A percentile compares a stretch with the other conserved stretches of the same genome.
phyloP scores from a whole-genome alignment of 352 stramenopile genomes.

The Phytophthora sojae region DNA sequence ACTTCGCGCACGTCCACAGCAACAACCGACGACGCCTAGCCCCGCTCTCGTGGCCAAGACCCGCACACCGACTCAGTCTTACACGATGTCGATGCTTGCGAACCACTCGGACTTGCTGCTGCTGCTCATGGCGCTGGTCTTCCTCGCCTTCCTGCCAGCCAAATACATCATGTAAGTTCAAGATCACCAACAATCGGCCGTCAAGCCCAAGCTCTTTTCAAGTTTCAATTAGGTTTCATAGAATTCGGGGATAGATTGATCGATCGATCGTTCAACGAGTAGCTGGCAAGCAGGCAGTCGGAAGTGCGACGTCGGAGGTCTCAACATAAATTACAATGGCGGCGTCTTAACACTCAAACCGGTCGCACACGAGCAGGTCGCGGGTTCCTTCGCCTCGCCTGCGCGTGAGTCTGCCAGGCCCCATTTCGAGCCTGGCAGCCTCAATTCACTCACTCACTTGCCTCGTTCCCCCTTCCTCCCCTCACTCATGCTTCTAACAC shows the following conservation, averaged over 20 bases:
- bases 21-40: background rate
- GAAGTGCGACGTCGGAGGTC: slow-evolving; percentile 22
- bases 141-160: slow-evolving; percentile 33
- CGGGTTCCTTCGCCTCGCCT: slow-evolving; percentile 25
- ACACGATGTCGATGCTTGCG: slow-evolving; percentile 1
- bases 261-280: too few relatives aligned
- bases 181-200: background rate
- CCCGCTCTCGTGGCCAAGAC: background rate
- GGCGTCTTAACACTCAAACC: slow-evolving; percentile 38
- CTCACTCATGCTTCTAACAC: slow-evolving; percentile 25
- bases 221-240: slow-evolving; percentile 1
- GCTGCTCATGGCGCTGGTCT: slow-evolving; percentile 31
- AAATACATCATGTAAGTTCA: slow-evolving; percentile 36
- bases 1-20: slow-evolving; percentile 16
- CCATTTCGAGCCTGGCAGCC: background rate
- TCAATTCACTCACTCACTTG: slow-evolving; percentile 21
- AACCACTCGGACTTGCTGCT: slow-evolving; percentile 30
- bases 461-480: background rate
- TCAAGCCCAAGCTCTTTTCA: background rate
- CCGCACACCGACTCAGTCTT: background rate
- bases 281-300: slow-evolving; percentile 2
- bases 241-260: background rate
- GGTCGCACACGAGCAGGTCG: slow-evolving; percentile 21
- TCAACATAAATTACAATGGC: slow-evolving; percentile 59
- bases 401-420: slow-evolving; percentile 8